Percentiles rank a stretch among this genome's conserved stretches.
These are phyloP conservation scores for Podila epigama DNA, from an alignment of 192 early-diverging fungal species.

Conservation along the genomic window DNA sequence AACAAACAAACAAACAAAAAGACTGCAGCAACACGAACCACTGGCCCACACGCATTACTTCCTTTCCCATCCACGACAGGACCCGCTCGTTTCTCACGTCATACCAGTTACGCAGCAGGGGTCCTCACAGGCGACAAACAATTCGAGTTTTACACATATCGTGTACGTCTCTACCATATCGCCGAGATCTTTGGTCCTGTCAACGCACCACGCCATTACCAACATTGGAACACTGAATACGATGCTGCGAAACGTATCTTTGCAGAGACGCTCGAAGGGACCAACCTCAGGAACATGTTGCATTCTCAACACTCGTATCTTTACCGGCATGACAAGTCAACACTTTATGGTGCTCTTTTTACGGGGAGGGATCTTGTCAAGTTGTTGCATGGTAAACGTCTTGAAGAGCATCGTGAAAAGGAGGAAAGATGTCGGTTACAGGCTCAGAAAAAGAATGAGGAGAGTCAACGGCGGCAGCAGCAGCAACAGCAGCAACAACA, in stretches of 20 bases:
- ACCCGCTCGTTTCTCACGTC: slow-evolving; percentile 35
- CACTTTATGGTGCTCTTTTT: slow-evolving; percentile 4
- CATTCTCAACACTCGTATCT: slow-evolving; percentile 42
- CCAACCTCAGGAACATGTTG: slow-evolving; percentile 28
- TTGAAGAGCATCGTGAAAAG: no score
- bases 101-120: slow-evolving; percentile 49
- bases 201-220: not conserved
- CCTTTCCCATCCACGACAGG: slow-evolving; percentile 17
- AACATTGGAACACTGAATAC: slow-evolving; percentile 36
- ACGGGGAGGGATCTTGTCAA: slow-evolving; percentile 23
- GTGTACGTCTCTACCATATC: slow-evolving; percentile 37
- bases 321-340: slow-evolving; percentile 32
- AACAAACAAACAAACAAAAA: not conserved
- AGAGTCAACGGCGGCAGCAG: no score
- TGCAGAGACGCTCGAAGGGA: slow-evolving; percentile 21
- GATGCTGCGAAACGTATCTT: slow-evolving; percentile 36
- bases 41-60: slow-evolving; percentile 8
- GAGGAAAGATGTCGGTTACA: no score
- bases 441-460: no score
- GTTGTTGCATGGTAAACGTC: slow-evolving; percentile 24
- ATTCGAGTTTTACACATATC: slow-evolving; percentile 39
- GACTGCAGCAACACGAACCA: slow-evolving; percentile 16
- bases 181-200: slow-evolving; percentile 29
- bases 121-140: slow-evolving; percentile 29
- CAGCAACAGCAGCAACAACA: no score